These are phyloP conservation scores for Boehmeria nivea DNA, from an alignment of 306 rosid genomes.

Conservation along the genomic window DNA sequence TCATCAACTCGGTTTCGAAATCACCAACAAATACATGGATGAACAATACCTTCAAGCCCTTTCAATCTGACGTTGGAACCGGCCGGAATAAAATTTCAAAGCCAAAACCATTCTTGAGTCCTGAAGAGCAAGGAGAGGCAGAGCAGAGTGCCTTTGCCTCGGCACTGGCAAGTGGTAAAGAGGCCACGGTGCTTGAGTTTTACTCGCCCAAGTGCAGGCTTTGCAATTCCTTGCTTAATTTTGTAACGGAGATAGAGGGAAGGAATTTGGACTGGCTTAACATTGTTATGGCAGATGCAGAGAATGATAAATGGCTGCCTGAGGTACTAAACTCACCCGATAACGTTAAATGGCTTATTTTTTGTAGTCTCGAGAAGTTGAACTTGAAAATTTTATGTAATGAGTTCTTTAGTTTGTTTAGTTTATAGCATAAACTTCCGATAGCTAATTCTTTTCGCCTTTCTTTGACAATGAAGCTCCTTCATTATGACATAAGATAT, in stretches of 20 bases:
- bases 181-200: slow-evolving; percentile 72
- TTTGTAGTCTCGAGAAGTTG: too few relatives aligned
- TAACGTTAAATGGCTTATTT: too few relatives aligned
- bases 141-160: slow-evolving; percentile 80
- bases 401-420: too few relatives aligned
- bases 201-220: slow-evolving; percentile 84
- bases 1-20: slow-evolving; percentile 38
- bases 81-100: slow-evolving; percentile 25
- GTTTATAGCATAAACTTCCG: too few relatives aligned
- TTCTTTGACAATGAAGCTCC: slow-evolving; percentile 46
- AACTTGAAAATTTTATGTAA: too few relatives aligned
- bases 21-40: slow-evolving; percentile 23
- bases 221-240: slow-evolving; percentile 59
- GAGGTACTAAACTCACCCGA: slow-evolving; percentile 46
- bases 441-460: too few relatives aligned
- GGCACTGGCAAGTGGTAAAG: slow-evolving; percentile 68
- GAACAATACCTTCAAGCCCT: slow-evolving; percentile 21
- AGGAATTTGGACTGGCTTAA: slow-evolving; percentile 70
- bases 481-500: slow-evolving; percentile 72
- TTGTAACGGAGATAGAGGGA: slow-evolving; percentile 55
- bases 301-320: slow-evolving; percentile 83
- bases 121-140: slow-evolving; percentile 60
- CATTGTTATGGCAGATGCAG: slow-evolving; percentile 90
- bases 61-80: slow-evolving; percentile 21
- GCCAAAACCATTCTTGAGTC: slow-evolving; percentile 22